Percentiles rank a stretch among this genome's conserved stretches.
Evolutionary conservation across 1,139 yeast genomes (phyloP).

Genomic region (Diutina rugosa): DNA sequence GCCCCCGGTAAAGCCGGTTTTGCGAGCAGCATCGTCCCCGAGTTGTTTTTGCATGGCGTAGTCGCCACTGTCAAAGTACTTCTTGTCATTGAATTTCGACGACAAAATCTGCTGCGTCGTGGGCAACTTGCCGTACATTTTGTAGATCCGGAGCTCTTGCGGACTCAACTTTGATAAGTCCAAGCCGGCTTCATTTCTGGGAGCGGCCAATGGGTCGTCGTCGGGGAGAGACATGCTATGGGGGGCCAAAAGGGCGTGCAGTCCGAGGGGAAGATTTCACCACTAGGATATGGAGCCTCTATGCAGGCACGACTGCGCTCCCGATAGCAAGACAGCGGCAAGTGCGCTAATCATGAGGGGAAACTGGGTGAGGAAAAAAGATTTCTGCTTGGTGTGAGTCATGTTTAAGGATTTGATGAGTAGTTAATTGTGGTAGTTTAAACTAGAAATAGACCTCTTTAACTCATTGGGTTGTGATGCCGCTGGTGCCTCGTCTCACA

Average conservation of each 20-base stretch:
- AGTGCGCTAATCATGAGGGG: neutral
- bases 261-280: neutral
- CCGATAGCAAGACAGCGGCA: neutral
- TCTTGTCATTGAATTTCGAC: constrained; percentile 74
- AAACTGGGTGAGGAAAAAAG: neutral
- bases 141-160: constrained; percentile 58
- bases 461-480: too few species aligned
- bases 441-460: neutral
- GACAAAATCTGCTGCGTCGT: constrained; percentile 72
- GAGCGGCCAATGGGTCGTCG: constrained; percentile 37
- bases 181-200: constrained; percentile 30
- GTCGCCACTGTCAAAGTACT: constrained; percentile 94
- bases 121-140: constrained; percentile 82
- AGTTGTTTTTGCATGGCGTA: constrained; percentile 70
- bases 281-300: neutral
- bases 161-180: constrained; percentile 51
- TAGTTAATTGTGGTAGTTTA: neutral
- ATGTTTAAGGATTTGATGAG: neutral
- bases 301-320: neutral
- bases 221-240: constrained; percentile 10
- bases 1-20: constrained; percentile 7
- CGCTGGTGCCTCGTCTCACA: neutral
- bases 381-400: neutral
- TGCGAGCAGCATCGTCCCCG: constrained; percentile 2
- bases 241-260: neutral